phyloP scores from a whole-genome alignment of 1,284 basidiomycete species.

The Dichomitus squalens region DNA sequence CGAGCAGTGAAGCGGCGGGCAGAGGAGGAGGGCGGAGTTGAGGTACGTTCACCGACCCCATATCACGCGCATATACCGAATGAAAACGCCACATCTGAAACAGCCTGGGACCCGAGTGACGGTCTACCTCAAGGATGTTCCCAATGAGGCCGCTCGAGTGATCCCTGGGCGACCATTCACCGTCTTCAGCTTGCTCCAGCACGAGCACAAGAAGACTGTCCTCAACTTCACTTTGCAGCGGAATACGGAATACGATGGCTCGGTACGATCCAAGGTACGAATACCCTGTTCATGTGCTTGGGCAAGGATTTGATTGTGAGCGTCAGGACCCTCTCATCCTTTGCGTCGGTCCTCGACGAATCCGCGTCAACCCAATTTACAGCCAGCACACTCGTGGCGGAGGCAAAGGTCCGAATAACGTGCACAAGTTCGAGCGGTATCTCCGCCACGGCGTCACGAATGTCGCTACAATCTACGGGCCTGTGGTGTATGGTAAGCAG shows the following conservation, averaged over 20 bases:
- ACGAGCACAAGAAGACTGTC: slow-evolving; percentile 96
- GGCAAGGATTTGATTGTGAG: not conserved
- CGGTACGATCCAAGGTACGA: slow-evolving; percentile 87
- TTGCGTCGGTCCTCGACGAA: slow-evolving; percentile 87
- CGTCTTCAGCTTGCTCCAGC: slow-evolving; percentile 85
- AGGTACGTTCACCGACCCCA: slow-evolving; percentile 49
- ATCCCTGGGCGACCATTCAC: slow-evolving; percentile 57
- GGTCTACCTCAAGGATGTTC: slow-evolving; percentile 73
- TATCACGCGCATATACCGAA: not conserved
- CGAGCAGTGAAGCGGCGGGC: slow-evolving; percentile 71
- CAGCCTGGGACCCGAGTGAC: slow-evolving; percentile 84
- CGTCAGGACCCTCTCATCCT: slow-evolving; percentile 84
- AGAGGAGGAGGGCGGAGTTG: slow-evolving; percentile 62
- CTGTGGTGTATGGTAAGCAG: slow-evolving; percentile 87
- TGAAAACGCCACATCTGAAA: not conserved
- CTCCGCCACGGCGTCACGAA: slow-evolving; percentile 80
- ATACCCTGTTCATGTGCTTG: not conserved
- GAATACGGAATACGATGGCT: slow-evolving; percentile 92
- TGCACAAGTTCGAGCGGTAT: slow-evolving; percentile 97
- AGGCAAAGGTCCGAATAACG: slow-evolving; percentile 91
- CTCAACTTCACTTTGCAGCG: slow-evolving; percentile 93
- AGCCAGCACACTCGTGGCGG: slow-evolving; percentile 92
- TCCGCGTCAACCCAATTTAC: slow-evolving; percentile 86
- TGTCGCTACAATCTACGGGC: slow-evolving; percentile 88
- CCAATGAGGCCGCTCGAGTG: slow-evolving; percentile 48